Evolutionary conservation across 2,329 filamentous ascomycete species (phyloP).

Genomic region (Fusarium sp.): DNA sequence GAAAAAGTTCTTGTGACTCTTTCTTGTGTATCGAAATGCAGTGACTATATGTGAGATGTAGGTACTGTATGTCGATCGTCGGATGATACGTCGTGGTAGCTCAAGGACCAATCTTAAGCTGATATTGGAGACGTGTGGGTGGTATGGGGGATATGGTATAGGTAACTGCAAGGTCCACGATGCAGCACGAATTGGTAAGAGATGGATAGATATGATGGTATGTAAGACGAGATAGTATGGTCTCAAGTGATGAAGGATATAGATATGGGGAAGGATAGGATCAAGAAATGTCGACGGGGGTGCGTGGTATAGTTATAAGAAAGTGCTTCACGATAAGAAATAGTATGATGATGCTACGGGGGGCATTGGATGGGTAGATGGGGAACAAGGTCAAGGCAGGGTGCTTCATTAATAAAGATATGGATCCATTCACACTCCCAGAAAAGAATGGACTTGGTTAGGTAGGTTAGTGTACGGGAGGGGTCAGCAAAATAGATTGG

Average conservation of each 20-base stretch:
- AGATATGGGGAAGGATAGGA: slow-evolving; percentile 1
- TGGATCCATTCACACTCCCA: slow-evolving; percentile 9
- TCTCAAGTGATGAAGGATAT: slow-evolving; percentile 1
- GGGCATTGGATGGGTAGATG: not conserved
- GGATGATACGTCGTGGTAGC: slow-evolving; percentile 28
- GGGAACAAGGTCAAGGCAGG: slow-evolving; percentile 12
- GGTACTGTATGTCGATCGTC: slow-evolving; percentile 30
- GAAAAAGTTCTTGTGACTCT: slow-evolving; percentile 16
- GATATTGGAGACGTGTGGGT: slow-evolving; percentile 39
- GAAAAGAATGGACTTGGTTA: slow-evolving; percentile 5
- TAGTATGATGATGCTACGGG: slow-evolving; percentile 34
- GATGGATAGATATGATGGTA: not conserved
- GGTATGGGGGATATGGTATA: slow-evolving; percentile 17
- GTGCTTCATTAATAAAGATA: slow-evolving; percentile 42
- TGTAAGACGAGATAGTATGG: not conserved
- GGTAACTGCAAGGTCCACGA: slow-evolving; percentile 29
- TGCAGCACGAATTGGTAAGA: slow-evolving; percentile 6
- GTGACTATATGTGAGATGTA: slow-evolving; percentile 28
- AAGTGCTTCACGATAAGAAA: slow-evolving; percentile 17
- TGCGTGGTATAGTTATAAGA: slow-evolving; percentile 31
- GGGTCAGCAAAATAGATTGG: slow-evolving; percentile 45
- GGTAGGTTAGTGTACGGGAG: slow-evolving; percentile 28
- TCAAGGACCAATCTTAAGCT: slow-evolving; percentile 42
- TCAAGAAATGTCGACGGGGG: slow-evolving; percentile 13
- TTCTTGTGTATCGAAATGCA: slow-evolving; percentile 24